Conservation (phyloP, 208 protist species). For the Balamuthia mandrillaris region DNA sequence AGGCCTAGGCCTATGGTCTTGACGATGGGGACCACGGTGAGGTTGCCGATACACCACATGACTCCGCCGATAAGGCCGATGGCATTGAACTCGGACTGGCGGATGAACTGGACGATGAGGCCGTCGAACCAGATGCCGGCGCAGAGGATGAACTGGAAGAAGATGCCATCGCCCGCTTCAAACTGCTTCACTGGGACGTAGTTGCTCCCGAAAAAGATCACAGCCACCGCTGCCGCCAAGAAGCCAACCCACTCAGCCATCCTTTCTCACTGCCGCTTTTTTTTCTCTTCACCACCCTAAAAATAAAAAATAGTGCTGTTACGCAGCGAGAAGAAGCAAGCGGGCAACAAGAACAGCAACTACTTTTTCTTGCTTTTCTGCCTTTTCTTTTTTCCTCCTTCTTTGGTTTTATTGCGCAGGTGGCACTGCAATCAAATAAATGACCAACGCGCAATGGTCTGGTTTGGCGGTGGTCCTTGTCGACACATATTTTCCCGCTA, state of each 20-base stretch:
- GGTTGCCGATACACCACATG: conserved; percentile 39
- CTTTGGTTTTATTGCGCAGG: no score
- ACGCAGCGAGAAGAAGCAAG: no score
- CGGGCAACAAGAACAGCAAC: no score
- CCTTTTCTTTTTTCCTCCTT: no score
- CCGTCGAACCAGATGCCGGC: conserved; percentile 35
- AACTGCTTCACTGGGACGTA: conserved; percentile 48
- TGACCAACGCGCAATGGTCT: no score
- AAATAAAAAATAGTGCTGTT: no score
- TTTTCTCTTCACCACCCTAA: no score
- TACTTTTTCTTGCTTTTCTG: no score
- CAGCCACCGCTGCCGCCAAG: not conserved
- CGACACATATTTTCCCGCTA: no score
- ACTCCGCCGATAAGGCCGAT: conserved; percentile 43
- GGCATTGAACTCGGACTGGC: not conserved
- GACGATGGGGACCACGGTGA: conserved; percentile 35
- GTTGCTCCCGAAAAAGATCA: conserved; percentile 41
- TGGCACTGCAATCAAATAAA: no score
- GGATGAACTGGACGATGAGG: conserved; percentile 24
- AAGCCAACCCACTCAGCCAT: conserved; percentile 35
- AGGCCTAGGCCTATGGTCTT: conserved; percentile 39
- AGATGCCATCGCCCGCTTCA: conserved; percentile 41
- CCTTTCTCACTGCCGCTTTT: no score
- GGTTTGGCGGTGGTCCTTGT: no score
- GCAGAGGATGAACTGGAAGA: conserved; percentile 44